Conservation (phyloP, 2,329 filamentous ascomycete genomes). For the Aspergillus flavus region DNA sequence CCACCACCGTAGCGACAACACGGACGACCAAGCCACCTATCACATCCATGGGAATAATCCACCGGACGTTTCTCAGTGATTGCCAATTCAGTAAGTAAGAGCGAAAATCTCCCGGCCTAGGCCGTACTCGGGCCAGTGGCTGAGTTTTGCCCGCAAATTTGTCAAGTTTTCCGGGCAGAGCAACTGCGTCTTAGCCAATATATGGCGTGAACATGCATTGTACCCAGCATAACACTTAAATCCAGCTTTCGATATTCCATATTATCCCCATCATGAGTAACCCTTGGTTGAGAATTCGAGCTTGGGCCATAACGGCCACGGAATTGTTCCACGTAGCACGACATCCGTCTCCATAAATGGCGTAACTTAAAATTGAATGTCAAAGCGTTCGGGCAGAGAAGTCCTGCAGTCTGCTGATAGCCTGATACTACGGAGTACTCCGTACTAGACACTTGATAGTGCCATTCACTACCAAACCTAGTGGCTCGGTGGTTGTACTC, state of each 20-base stretch:
- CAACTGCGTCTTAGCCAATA: neutral
- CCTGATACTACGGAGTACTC: no score
- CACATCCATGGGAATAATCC: slow-evolving; percentile 3
- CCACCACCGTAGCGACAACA: neutral
- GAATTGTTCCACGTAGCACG: neutral
- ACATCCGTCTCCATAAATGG: slow-evolving; percentile 1
- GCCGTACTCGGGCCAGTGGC: neutral
- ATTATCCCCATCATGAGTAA: neutral
- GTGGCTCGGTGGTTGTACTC: neutral
- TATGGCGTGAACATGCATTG: neutral
- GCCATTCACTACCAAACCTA: neutral
- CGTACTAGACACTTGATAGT: no score
- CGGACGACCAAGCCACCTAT: neutral
- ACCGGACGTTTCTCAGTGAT: neutral
- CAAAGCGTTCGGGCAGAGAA: neutral
- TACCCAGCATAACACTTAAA: neutral
- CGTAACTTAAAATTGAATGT: slow-evolving; percentile 3
- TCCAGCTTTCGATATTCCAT: neutral
- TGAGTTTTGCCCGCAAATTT: neutral
- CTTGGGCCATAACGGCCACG: neutral
- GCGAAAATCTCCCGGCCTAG: neutral
- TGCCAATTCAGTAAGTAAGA: neutral
- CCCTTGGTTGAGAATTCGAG: neutral
- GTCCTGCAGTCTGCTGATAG: neutral
- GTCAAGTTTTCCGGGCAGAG: neutral